Evolutionary conservation across 192 early-diverging fungal species (phyloP).

Genomic region (Coemansia guatemalensis): DNA sequence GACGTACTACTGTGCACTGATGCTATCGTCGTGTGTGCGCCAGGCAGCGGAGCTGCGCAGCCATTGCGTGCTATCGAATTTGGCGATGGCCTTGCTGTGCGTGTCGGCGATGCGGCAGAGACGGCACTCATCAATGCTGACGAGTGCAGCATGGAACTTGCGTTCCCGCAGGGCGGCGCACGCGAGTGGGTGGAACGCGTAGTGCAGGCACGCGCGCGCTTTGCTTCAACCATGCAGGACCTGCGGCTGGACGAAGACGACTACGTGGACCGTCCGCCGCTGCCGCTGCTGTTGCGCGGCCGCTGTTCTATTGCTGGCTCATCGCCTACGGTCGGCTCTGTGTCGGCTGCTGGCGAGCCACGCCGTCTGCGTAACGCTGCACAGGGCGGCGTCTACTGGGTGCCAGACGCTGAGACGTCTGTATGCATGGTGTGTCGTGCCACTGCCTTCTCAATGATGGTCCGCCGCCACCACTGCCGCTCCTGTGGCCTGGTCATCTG

Average conservation of each 20-base stretch:
- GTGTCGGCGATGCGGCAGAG: conserved; percentile 7
- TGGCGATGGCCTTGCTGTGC: conserved; percentile 27
- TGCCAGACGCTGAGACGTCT: conserved; percentile 45
- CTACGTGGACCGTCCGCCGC: conserved; percentile 45
- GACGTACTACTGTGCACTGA: conserved; percentile 42
- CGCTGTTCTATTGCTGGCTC: conserved; percentile 47
- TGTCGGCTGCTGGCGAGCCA: neutral
- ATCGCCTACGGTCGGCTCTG: conserved; percentile 1
- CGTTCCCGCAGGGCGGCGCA: conserved; percentile 27
- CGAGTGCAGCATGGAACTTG: neutral
- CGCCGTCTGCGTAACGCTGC: conserved; percentile 15
- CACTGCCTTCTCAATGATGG: conserved; percentile 56
- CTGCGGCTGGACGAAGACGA: conserved; percentile 52
- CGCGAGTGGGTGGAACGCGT: conserved; percentile 32
- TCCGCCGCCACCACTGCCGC: conserved; percentile 54
- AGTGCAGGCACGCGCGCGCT: conserved; percentile 20
- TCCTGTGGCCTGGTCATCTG: conserved; percentile 53
- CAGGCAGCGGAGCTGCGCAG: neutral
- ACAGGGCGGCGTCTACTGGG: conserved; percentile 45
- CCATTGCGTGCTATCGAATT: conserved; percentile 40
- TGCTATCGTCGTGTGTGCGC: conserved; percentile 30
- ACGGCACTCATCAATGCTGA: conserved; percentile 20
- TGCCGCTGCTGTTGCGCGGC: conserved; percentile 27
- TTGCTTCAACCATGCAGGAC: conserved; percentile 35
- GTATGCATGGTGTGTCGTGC: conserved; percentile 55